These are phyloP conservation scores for Backusella australiensis DNA, from an alignment of 192 early-diverging fungal genomes.

Conservation along the genomic window DNA sequence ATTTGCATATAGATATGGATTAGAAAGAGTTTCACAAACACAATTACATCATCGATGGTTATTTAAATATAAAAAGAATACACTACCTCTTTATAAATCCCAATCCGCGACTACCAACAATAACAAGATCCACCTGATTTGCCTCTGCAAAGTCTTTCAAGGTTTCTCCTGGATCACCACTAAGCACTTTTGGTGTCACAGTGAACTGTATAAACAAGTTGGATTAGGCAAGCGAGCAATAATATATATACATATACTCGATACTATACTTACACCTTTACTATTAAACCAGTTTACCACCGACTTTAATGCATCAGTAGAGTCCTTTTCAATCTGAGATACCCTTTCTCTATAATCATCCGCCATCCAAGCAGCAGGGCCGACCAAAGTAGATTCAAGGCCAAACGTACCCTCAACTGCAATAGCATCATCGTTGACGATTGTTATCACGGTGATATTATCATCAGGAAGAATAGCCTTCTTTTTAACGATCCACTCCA, in stretches of 20 bases:
- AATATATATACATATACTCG: background rate
- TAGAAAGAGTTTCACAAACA: background rate
- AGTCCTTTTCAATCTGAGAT: slow-evolving; percentile 20
- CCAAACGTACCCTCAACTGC: slow-evolving; percentile 20
- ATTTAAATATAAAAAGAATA: background rate
- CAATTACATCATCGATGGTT: background rate
- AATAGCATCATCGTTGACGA: slow-evolving; percentile 24
- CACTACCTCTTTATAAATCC: slow-evolving; percentile 25
- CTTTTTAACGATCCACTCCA: slow-evolving; percentile 20
- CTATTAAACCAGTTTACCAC: slow-evolving; percentile 12
- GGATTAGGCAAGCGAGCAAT: background rate
- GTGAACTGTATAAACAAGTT: background rate
- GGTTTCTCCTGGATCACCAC: slow-evolving; percentile 14
- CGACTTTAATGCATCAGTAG: slow-evolving; percentile 11
- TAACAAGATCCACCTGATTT: slow-evolving; percentile 15
- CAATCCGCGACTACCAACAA: slow-evolving; percentile 24
- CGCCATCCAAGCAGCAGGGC: slow-evolving; percentile 14
- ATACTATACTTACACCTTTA: slow-evolving; percentile 20
- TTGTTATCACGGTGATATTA: slow-evolving; percentile 6
- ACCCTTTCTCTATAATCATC: slow-evolving; percentile 19
- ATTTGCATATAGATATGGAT: background rate
- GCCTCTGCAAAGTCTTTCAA: slow-evolving; percentile 18
- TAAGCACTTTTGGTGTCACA: slow-evolving; percentile 10
- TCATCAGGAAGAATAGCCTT: slow-evolving; percentile 15
- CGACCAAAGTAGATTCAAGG: slow-evolving; percentile 11